A percentile compares a stretch with the other conserved stretches of the same genome.
These are phyloP conservation scores for Psilocybe cyanescens DNA, from an alignment of 768 basidiomycete genomes.

Conservation along the genomic window DNA sequence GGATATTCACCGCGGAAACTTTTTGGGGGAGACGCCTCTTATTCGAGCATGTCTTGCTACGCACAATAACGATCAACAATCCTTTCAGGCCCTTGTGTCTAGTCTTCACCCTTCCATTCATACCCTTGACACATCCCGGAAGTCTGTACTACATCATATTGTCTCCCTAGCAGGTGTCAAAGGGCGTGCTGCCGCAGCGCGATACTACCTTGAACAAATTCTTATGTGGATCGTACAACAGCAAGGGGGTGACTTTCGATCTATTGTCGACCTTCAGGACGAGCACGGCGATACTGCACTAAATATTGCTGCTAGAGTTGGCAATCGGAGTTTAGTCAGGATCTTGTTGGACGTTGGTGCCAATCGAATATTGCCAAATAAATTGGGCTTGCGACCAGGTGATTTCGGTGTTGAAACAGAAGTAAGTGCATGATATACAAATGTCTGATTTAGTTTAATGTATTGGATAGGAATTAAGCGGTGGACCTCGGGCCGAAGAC, in stretches of 20 bases:
- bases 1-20: slow-evolving; percentile 90
- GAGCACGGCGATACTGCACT: slow-evolving; percentile 95
- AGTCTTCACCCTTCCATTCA: slow-evolving; percentile 75
- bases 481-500: slow-evolving; percentile 77
- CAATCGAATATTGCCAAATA: slow-evolving; percentile 87
- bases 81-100: slow-evolving; percentile 68
- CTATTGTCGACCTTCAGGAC: slow-evolving; percentile 89
- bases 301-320: slow-evolving; percentile 94
- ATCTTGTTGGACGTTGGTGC: slow-evolving; percentile 92
- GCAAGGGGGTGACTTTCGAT: slow-evolving; percentile 76
- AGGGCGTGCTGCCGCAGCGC: slow-evolving; percentile 80
- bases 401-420: slow-evolving; percentile 96
- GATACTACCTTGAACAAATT: slow-evolving; percentile 91
- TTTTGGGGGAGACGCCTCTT: slow-evolving; percentile 91
- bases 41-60: slow-evolving; percentile 92
- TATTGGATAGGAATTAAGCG: slow-evolving; percentile 61
- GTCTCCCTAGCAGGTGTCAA: slow-evolving; percentile 90
- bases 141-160: slow-evolving; percentile 91
- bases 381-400: slow-evolving; percentile 88
- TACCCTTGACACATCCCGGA: slow-evolving; percentile 85
- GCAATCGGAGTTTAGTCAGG: slow-evolving; percentile 85
- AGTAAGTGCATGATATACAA: slow-evolving; percentile 44
- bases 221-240: slow-evolving; percentile 84
- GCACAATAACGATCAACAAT: slow-evolving; percentile 79
- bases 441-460: neutral